Evolutionary conservation across 1,284 basidiomycete species (phyloP).

Genomic region (Apiotrichum gracile): DNA sequence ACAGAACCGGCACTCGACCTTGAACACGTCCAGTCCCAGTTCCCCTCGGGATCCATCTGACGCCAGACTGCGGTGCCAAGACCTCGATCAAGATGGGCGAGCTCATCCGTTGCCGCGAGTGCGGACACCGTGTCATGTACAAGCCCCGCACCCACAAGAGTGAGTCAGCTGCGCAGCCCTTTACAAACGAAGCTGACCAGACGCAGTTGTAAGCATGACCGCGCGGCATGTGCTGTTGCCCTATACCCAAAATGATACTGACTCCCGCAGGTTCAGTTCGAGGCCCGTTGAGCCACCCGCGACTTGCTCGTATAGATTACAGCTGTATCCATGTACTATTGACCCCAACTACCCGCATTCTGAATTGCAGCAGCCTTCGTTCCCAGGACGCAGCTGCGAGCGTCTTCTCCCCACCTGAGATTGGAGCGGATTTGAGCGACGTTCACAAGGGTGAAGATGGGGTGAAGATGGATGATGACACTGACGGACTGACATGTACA

Average conservation of each 20-base stretch:
- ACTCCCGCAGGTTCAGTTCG: conserved; percentile 35
- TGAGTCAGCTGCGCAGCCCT: conserved; percentile 51
- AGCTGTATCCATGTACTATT: conserved; percentile 4
- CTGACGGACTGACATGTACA: no score
- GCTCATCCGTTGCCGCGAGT: conserved; percentile 93
- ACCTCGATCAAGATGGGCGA: conserved; percentile 91
- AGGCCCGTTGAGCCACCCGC: conserved; percentile 24
- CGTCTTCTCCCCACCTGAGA: no score
- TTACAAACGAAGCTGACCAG: not conserved
- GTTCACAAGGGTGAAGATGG: no score
- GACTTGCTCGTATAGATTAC: not conserved
- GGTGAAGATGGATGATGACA: no score
- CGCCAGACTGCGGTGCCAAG: conserved; percentile 81
- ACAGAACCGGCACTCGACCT: no score
- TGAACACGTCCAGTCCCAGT: no score
- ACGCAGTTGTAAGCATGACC: conserved; percentile 1
- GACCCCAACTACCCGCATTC: not conserved
- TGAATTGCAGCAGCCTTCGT: no score
- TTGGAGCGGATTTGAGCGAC: no score
- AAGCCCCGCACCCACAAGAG: conserved; percentile 95
- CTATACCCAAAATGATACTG: conserved; percentile 4
- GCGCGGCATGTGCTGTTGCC: not conserved
- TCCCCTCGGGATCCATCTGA: not conserved
- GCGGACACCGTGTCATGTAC: conserved; percentile 98
- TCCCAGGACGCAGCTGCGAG: no score